Conservation (phyloP, 2,329 filamentous ascomycete genomes). For the Cytospora piceae region DNA sequence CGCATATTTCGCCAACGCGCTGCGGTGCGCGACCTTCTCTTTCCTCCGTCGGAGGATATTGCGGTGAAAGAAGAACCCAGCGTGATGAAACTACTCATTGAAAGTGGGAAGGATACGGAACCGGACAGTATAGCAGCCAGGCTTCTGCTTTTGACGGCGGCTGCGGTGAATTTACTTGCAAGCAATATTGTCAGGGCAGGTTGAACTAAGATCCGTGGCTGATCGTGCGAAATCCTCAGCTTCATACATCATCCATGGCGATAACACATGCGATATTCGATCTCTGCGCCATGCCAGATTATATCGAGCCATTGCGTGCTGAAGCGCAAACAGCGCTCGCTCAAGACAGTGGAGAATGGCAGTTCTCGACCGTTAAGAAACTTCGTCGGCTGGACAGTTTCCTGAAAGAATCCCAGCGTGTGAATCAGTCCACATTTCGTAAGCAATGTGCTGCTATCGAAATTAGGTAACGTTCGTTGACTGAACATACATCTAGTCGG, state of each 20-base stretch:
- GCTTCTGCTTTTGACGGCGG: background rate
- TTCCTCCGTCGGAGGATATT: background rate
- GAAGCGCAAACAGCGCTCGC: background rate
- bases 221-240: background rate
- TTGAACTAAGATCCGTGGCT: background rate
- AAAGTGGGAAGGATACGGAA: background rate
- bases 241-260: background rate
- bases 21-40: background rate
- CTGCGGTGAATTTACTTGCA: background rate
- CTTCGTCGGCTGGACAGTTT: slow-evolving; percentile 2
- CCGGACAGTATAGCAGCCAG: background rate
- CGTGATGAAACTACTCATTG: background rate
- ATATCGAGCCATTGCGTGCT: background rate
- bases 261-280: background rate
- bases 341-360: background rate
- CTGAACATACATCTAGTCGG: background rate
- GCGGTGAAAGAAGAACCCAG: background rate
- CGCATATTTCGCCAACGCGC: no score
- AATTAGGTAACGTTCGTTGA: background rate
- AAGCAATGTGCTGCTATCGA: background rate
- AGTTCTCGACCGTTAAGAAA: background rate
- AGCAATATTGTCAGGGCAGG: no score
- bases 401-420: slow-evolving; percentile 4
- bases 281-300: slow-evolving; percentile 4
- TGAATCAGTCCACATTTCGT: slow-evolving; percentile 1